Percentiles rank a stretch among this genome's conserved stretches.
Evolutionary conservation across 345 rosid species (phyloP).

Genomic region (Citropsis articulata): DNA sequence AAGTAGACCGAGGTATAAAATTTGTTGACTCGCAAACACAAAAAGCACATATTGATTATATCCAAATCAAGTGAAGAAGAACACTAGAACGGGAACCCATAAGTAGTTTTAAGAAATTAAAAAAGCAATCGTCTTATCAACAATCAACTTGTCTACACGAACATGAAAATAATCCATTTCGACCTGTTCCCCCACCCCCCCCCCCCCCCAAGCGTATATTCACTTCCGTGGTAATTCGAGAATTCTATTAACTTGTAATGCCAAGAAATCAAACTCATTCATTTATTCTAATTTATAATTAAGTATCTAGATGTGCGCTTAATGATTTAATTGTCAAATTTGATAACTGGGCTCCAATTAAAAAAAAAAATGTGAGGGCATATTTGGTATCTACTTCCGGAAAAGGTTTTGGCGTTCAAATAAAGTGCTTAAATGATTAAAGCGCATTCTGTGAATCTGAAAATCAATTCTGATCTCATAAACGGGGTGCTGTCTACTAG

Average conservation of each 20-base stretch:
- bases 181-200: too few species aligned
- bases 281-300: too few species aligned
- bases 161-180: not conserved
- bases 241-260: not conserved
- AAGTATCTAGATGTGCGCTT: not conserved
- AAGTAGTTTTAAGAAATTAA: too few species aligned
- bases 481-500: not conserved
- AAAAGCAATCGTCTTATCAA: too few species aligned
- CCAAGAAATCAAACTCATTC: not conserved
- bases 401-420: not conserved
- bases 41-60: not conserved
- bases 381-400: not conserved
- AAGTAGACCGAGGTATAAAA: not conserved
- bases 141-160: too few species aligned
- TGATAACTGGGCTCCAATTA: not conserved
- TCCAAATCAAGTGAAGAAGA: not conserved
- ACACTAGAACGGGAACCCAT: too few species aligned
- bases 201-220: too few species aligned
- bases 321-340: too few species aligned
- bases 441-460: not conserved
- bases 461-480: not conserved
- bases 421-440: not conserved
- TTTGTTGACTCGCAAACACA: not conserved
- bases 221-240: not conserved
- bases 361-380: not conserved